phyloP scores from a whole-genome alignment of 2,329 filamentous ascomycete genomes.

The Verticillium tricorpus region DNA sequence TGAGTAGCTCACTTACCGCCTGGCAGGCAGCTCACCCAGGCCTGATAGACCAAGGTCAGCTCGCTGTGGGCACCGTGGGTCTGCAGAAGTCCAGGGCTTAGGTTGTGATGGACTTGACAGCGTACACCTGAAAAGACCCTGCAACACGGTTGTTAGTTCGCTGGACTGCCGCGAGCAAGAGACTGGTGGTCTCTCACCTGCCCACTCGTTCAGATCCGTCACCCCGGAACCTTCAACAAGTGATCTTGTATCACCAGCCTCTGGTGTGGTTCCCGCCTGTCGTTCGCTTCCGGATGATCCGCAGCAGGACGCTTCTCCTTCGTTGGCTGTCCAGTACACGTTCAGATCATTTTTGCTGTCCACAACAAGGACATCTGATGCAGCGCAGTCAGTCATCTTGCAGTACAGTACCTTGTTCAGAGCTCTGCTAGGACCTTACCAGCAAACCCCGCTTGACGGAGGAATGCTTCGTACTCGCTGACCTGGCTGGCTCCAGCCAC shows the following conservation, averaged over 20 bases:
- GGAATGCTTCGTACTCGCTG: conserved; percentile 45
- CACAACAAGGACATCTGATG: conserved; percentile 35
- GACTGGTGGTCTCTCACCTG: neutral
- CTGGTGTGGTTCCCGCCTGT: neutral
- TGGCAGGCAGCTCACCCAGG: neutral
- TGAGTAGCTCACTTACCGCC: conserved; percentile 11
- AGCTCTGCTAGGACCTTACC: conserved; percentile 23
- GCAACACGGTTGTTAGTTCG: neutral
- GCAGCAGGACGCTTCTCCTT: conserved; percentile 16
- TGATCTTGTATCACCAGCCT: neutral
- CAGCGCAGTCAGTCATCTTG: neutral
- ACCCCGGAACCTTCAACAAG: neutral
- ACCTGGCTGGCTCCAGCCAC: conserved; percentile 52
- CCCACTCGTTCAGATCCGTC: neutral
- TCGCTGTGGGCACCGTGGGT: no score
- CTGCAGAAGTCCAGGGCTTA: conserved; percentile 4
- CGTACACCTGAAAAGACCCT: conserved; percentile 20
- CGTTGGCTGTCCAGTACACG: conserved; percentile 32
- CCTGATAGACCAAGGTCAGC: no score
- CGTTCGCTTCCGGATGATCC: neutral
- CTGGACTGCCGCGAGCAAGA: neutral
- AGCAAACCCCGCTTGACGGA: conserved; percentile 44
- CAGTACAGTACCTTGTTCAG: neutral
- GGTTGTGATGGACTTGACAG: conserved; percentile 23
- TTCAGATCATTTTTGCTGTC: conserved; percentile 43